Base-by-base conservation (phyloP, 2,329 filamentous ascomycete species). In the Penicillium sp. region DNA sequence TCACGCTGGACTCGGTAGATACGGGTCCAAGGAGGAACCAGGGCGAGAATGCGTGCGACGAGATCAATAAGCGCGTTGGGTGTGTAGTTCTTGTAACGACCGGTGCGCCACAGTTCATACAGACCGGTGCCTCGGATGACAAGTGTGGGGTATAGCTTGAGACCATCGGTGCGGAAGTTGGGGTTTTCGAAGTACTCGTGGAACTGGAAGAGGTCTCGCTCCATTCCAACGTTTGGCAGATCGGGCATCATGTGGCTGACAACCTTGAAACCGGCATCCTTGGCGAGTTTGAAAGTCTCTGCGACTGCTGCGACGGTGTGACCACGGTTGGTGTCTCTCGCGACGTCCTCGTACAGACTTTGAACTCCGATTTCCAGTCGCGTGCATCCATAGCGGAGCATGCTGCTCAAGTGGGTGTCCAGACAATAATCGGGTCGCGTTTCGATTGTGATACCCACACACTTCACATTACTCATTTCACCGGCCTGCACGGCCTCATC, bases 171-270 rank as follows among this genome's bases (percentile, higher is more conserved):
- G 55, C 94, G 84, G 79, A 99, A 99, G 40, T 87, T 91, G 1
- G 94, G 94, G 71, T 92, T 97, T 70, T 96, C 92, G 67, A 99
- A 99, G 73, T 99, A 99, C 71, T 99, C 95, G 60, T 90, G 84
- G 75, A 99, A 99, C 66, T 99, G 94, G 68, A 96, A 92, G 41
- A 99, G 81, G 70, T 99, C 94, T 66, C 94, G 88, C 76, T 99
- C 95, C 89, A 97, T 96, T 53, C 94, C 94, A 2, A 99, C 94
- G 66, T 99, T 99, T 3, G 94, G 94, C 45, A 99, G 77, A 71
- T 99, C 94, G 1, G 94, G 94, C 94, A 99, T 99, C 94, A 99
- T 99, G 76, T 99, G 94, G 62, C 90, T 96, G 58, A 99, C 94
- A 1, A 99, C 94, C 74, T 99, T 99, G 83, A 96, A 99, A 1